A percentile compares a stretch with the other conserved stretches of the same genome.
Conservation (phyloP, 768 basidiomycete genomes). For the Termitomyces sp. region DNA sequence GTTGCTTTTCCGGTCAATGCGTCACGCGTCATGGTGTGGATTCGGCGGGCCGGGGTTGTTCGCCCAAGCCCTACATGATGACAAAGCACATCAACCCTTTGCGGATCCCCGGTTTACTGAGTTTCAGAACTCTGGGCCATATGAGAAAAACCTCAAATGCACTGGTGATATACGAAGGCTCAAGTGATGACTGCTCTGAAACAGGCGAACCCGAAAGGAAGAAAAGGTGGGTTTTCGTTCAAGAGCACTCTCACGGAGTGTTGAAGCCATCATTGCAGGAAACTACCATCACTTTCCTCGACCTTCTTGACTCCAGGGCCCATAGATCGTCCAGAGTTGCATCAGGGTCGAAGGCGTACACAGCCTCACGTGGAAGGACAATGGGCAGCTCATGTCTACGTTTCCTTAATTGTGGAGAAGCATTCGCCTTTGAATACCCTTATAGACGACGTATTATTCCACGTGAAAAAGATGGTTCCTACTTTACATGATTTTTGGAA, state of each 20-base stretch:
- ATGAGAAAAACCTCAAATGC: conserved; percentile 34
- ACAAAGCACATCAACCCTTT: neutral
- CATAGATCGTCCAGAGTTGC: conserved; percentile 69
- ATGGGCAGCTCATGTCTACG: conserved; percentile 75
- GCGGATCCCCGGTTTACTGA: neutral
- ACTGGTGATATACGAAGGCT: conserved; percentile 49
- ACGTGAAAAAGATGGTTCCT: conserved; percentile 43
- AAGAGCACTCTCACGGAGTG: neutral
- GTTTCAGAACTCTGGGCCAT: neutral
- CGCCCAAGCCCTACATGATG: no score
- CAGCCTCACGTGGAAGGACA: conserved; percentile 85
- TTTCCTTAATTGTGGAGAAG: conserved; percentile 49
- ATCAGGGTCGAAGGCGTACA: conserved; percentile 79
- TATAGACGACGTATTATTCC: conserved; percentile 38
- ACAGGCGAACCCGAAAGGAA: conserved; percentile 24
- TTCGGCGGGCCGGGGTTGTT: no score
- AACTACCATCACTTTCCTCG: conserved; percentile 55
- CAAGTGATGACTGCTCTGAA: conserved; percentile 37
- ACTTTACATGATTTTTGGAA: conserved; percentile 42
- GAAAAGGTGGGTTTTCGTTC: conserved; percentile 32
- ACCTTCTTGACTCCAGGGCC: conserved; percentile 46
- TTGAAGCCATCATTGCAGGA: conserved; percentile 33
- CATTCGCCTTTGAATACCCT: conserved; percentile 41
- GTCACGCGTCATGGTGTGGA: no score
- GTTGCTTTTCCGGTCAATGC: no score